Percentiles rank a stretch among this genome's conserved stretches.
Conservation (phyloP, 2,329 filamentous ascomycete genomes). For the Aulographum hederae region DNA sequence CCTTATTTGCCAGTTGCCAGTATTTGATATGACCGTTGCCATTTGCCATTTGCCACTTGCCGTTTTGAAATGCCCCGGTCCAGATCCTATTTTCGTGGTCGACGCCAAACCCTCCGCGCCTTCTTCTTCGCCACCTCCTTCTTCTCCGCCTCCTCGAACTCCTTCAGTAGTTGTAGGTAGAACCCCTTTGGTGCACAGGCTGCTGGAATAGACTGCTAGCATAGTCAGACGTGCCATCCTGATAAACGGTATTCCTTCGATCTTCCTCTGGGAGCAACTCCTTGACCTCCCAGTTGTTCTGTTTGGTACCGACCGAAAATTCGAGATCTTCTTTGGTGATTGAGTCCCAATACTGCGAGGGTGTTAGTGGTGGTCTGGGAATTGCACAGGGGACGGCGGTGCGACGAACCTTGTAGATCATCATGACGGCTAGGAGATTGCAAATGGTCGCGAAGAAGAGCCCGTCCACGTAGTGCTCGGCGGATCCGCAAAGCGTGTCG, state of each 20-base stretch:
- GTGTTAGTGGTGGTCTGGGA: slow-evolving; percentile 7
- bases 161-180: slow-evolving; percentile 7
- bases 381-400: slow-evolving; percentile 1
- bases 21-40: too few relatives aligned
- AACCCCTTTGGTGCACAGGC: slow-evolving; percentile 6
- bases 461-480: slow-evolving; percentile 86
- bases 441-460: slow-evolving; percentile 87
- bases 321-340: slow-evolving; percentile 97
- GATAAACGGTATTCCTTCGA: slow-evolving; percentile 53
- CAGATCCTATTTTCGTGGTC: too few relatives aligned
- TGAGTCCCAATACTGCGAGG: slow-evolving; percentile 80
- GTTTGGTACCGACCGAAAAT: slow-evolving; percentile 87
- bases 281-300: slow-evolving; percentile 98
- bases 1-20: too few relatives aligned
- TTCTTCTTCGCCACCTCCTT: too few relatives aligned
- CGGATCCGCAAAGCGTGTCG: slow-evolving; percentile 61
- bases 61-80: too few relatives aligned
- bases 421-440: slow-evolving; percentile 93
- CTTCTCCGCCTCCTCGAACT: too few relatives aligned
- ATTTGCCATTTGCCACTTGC: too few relatives aligned
- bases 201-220: slow-evolving; percentile 27
- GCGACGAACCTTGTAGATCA: slow-evolving; percentile 79
- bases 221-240: slow-evolving; percentile 41
- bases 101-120: too few relatives aligned
- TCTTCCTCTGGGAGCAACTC: slow-evolving; percentile 70